Base-by-base conservation (phyloP, 345 rosid genomes). In the Eucalyptus curtisii region DNA sequence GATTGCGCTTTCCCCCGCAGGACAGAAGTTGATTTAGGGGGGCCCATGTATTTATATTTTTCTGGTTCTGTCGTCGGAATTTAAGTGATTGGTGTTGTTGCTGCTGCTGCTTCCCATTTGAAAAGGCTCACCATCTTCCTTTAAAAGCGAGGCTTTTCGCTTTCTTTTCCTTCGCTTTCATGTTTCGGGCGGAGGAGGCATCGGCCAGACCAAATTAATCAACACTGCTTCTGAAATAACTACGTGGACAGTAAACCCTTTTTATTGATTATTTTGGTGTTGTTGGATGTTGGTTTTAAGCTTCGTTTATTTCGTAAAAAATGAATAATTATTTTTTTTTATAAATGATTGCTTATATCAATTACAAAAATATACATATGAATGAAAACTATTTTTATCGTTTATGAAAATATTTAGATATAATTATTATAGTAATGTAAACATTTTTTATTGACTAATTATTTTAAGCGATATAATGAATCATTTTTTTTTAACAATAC, bases 11-110 rank as follows among this genome's bases (percentile, higher is more conserved):
- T 76, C 84, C 84, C 80, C 42, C 30, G 22, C 44, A 40, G 84
- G 84, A 76, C 82, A 76, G 84, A 40, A 76, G 84, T 76, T 76
- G 84, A 76, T 76, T 40, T 40, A 20, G 84, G 42, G 47, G 42
- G 84, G 45, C 84, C 84, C 84, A 20, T 76, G 47, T 11, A 20
- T 76, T 76, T 76, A 76, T 20, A 37, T 76, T 76, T n/a, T 76
- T 44, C 84, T 76, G 84, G 84, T 76, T 40, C 42, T 76, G 84
- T 76, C 84, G 84, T 76, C 84, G 84, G 84, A 76, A 76, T 76
- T 76, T 76, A 76, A 76, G 84, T 40, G 84, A 76, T 40, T 76
- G 84, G 25, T 37, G 82, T 22, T 40, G 84, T 24, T 40, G 47
- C 82, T 68, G 80, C 79, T 27, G 66, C n/a, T 61, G 71, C 48